These are phyloP conservation scores for Agarophyton chilense DNA, from an alignment of 23 red algal species.

Conservation along the genomic window DNA sequence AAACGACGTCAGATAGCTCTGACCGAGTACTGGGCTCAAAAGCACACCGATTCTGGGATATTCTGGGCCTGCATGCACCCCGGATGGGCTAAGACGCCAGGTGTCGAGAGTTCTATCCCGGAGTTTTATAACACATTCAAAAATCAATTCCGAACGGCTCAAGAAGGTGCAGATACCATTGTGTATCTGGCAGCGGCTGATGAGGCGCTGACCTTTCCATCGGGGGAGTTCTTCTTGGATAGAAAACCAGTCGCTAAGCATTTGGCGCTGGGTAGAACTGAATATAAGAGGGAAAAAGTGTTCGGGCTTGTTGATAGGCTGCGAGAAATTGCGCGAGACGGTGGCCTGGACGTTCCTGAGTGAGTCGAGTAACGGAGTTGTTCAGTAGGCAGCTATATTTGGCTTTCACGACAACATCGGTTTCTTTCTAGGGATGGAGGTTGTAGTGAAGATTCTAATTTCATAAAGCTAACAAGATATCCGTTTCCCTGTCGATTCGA, in stretches of 20 bases:
- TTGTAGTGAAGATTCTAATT: too few species aligned
- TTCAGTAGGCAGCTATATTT: too few species aligned
- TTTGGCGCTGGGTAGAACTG: conserved; percentile 52
- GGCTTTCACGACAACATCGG: too few species aligned
- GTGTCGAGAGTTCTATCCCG: conserved; percentile 83
- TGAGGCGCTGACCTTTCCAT: conserved; percentile 15
- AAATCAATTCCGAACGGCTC: conserved; percentile 61
- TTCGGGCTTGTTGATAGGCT: not conserved
- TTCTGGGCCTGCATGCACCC: conserved; percentile 83
- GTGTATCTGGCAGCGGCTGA: conserved; percentile 79
- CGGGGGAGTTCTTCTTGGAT: conserved; percentile 80
- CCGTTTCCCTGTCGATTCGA: too few species aligned
- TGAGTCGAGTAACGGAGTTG: not conserved
- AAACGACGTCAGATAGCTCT: conserved; percentile 90
- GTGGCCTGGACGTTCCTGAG: not conserved
- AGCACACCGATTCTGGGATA: conserved; percentile 16
- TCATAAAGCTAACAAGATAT: too few species aligned
- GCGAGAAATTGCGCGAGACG: not conserved
- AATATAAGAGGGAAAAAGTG: not conserved
- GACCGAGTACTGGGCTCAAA: conserved; percentile 74
- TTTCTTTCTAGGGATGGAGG: too few species aligned
- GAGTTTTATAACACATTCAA: conserved; percentile 68
- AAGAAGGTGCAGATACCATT: conserved; percentile 88
- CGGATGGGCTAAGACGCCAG: conserved; percentile 87
- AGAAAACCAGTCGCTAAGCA: conserved; percentile 65